phyloP scores from a whole-genome alignment of 2,329 filamentous ascomycete genomes.

The Talaromyces sp. region DNA sequence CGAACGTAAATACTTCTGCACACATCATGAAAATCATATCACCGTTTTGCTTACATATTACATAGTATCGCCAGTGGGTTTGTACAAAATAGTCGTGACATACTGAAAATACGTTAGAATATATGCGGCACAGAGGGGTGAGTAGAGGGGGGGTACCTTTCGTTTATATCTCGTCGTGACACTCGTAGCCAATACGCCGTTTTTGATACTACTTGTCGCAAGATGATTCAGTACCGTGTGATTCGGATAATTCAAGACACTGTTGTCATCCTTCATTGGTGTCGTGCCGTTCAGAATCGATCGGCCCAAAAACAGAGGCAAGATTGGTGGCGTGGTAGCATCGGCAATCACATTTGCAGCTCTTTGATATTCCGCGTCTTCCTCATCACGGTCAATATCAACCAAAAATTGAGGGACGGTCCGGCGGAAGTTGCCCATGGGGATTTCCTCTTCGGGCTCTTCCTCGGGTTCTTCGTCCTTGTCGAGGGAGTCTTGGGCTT shows the following conservation, averaged over 20 bases:
- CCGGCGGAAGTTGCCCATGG: conserved; percentile 63
- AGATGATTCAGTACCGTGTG: conserved; percentile 96
- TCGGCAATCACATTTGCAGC: conserved; percentile 74
- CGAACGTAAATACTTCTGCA: neutral
- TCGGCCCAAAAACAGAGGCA: conserved; percentile 89
- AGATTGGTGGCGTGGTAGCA: conserved; percentile 75
- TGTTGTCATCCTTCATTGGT: conserved; percentile 96
- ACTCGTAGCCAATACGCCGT: conserved; percentile 90
- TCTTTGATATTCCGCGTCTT: conserved; percentile 70
- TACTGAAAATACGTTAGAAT: conserved; percentile 60
- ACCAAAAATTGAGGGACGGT: conserved; percentile 80
- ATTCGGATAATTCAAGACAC: conserved; percentile 93
- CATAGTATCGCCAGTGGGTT: conserved; percentile 63
- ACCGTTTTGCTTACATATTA: conserved; percentile 23
- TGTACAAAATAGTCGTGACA: conserved; percentile 96
- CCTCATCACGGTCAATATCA: conserved; percentile 80
- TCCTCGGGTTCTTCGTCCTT: conserved; percentile 44
- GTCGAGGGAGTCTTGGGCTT: conserved; percentile 40
- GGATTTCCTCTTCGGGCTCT: conserved; percentile 56
- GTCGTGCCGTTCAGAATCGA: conserved; percentile 90
- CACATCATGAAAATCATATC: neutral
- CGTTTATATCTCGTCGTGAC: conserved; percentile 96
- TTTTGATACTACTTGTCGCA: conserved; percentile 96
- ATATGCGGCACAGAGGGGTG: neutral
- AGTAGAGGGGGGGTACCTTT: conserved; percentile 55